These are phyloP conservation scores for Elymus sibiricus DNA, from an alignment of 176 grass and related monocot genomes.

Conservation along the genomic window DNA sequence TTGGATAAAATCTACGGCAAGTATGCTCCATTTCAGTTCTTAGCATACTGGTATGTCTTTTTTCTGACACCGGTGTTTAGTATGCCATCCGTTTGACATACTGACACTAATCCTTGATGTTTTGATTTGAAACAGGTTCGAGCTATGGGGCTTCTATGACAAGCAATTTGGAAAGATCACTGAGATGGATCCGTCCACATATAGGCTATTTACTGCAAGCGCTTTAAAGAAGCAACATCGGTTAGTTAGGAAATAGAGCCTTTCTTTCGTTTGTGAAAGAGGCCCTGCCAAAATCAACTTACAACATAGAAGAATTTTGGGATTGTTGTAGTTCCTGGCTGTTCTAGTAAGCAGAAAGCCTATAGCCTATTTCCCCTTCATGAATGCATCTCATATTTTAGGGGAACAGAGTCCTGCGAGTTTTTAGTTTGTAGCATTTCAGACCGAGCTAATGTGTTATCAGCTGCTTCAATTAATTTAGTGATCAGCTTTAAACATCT, in stretches of 20 bases:
- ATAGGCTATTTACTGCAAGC: conserved; percentile 58
- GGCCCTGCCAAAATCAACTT: background rate
- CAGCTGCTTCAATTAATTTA: background rate
- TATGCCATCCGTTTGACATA: background rate
- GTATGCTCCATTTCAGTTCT: conserved; percentile 76
- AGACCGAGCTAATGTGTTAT: background rate
- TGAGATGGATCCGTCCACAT: conserved; percentile 56
- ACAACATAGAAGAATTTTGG: background rate
- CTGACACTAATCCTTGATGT: background rate
- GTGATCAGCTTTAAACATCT: background rate
- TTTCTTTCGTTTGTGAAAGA: background rate
- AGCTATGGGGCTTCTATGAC: conserved; percentile 70
- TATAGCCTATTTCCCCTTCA: background rate
- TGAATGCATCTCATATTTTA: background rate
- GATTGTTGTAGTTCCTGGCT: background rate
- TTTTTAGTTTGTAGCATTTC: background rate
- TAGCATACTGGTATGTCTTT: conserved; percentile 75
- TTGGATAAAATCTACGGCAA: conserved; percentile 57
- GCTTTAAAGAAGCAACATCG: conserved; percentile 41
- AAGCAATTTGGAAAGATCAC: conserved; percentile 62
- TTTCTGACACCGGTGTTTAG: conserved; percentile 6
- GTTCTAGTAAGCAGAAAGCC: background rate
- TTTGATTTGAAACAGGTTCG: conserved; percentile 48
- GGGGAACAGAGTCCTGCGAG: background rate
- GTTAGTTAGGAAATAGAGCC: conserved; percentile 13